Evolutionary conservation across 2,329 filamentous ascomycete species (phyloP).

Genomic region (Aspergillus sp.): DNA sequence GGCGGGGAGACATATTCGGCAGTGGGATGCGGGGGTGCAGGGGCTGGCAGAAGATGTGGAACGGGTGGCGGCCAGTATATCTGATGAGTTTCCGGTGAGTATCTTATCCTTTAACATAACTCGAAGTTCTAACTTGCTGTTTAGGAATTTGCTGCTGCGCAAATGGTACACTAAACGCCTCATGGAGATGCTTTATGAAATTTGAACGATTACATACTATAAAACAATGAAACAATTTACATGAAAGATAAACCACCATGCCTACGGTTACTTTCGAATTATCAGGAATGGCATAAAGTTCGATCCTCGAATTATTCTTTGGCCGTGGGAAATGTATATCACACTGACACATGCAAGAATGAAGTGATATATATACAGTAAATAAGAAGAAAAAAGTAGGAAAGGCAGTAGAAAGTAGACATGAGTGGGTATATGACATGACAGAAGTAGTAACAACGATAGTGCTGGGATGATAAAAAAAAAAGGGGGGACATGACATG

Average conservation of each 20-base stretch:
- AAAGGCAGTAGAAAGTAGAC: conserved; percentile 3
- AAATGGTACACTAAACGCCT: conserved; percentile 28
- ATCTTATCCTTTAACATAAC: background rate
- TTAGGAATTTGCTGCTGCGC: conserved; percentile 30
- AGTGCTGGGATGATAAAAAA: no score
- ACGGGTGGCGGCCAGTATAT: conserved; percentile 73
- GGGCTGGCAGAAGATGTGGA: conserved; percentile 85
- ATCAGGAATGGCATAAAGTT: no score
- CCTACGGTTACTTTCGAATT: no score
- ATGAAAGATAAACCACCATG: no score
- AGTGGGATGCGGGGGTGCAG: conserved; percentile 88
- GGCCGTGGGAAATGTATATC: no score
- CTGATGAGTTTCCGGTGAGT: conserved; percentile 71
- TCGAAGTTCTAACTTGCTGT: background rate
- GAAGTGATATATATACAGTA: background rate
- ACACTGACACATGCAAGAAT: no score
- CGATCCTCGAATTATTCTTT: no score
- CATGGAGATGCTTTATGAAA: background rate
- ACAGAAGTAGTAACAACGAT: no score
- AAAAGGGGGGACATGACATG: no score
- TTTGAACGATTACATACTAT: background rate
- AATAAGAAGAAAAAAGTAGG: conserved; percentile 3
- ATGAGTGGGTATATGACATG: no score
- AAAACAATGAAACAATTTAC: no score
- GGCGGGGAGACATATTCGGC: conserved; percentile 67